Evolutionary conservation across 345 rosid genomes (phyloP), one percentile per base, ranked within the genome.

Genomic region (Euphorbia lathyris): DNA sequence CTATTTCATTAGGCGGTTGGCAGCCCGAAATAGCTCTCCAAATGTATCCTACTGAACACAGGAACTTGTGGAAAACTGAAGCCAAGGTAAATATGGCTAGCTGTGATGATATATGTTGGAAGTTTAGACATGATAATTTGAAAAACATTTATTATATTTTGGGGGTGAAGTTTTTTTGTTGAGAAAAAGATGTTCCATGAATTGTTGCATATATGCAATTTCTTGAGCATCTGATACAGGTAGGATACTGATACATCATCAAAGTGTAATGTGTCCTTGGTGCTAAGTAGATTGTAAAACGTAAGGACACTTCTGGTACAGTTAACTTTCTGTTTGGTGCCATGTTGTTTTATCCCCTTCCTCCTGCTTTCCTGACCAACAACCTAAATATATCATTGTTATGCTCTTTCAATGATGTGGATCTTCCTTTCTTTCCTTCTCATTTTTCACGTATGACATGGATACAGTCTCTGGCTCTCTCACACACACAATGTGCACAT

Each of bases 1-100:
- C 85, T 68, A 56, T 67, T 40, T 80, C 83, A 67, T 78, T 94
- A 70, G 98, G 98, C 65, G 72, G 87, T 77, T 91, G 98, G 98
- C 84, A 94, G 36, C 89, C 95, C 61, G 85, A 87, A 71, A 78
- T 76, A 77, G 98, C 97, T 27, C 64, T 90, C 68, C 78, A 76
- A 30, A 86, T 94, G 97, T 77, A 76, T 78, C 87, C 87, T 65
- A 77, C 87, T 29, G 80, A 72, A 69, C 80, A 83, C 60, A 68
- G 69, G 61, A 89, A 85, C 72, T 65, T 82, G 67, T 94, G 98
- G 98, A 81, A 72, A 81, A 91, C 88, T 80, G 83, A 88, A 81
- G 76, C 88, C 67, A 84, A 84, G 98, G 98, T 91, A 87, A 69
- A 70, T 58, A 55, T 55, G 12, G 43, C 12, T 27, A 30, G 38